phyloP scores from a whole-genome alignment of 805 yeast genomes.

The Candida oleophila region DNA sequence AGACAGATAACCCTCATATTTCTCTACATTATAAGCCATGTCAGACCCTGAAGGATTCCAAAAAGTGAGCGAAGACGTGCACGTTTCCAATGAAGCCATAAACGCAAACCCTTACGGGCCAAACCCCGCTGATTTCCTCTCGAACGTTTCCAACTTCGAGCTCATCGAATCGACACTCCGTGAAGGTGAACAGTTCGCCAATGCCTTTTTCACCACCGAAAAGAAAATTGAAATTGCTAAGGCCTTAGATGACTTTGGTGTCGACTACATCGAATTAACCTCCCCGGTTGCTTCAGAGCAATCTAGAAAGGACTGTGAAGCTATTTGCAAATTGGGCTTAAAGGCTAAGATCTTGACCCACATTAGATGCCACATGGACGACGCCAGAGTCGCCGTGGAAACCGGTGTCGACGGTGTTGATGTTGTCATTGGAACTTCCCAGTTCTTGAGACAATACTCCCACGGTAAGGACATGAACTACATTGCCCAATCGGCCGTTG shows the following conservation, averaged over 20 bases:
- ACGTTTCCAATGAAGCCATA: constrained; percentile 17
- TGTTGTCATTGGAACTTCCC: constrained; percentile 96
- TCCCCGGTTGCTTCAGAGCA: constrained; percentile 98
- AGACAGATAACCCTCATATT: not conserved
- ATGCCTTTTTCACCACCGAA: constrained; percentile 91
- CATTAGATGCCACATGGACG: constrained; percentile 98
- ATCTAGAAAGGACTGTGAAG: constrained; percentile 90
- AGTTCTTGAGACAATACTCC: constrained; percentile 87
- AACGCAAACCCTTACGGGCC: constrained; percentile 85
- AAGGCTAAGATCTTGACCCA: constrained; percentile 95
- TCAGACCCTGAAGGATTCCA: constrained; percentile 30
- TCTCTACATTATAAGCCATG: not conserved
- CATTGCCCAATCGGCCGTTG: constrained; percentile 93
- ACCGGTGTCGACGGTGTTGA: constrained; percentile 99
- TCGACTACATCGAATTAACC: constrained; percentile 94
- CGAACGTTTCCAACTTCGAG: constrained; percentile 87
- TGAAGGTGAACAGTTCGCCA: constrained; percentile 99
- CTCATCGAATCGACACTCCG: constrained; percentile 92
- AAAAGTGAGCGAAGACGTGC: constrained; percentile 35
- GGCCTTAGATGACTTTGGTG: constrained; percentile 97
- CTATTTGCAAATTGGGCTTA: constrained; percentile 94
- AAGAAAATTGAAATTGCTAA: constrained; percentile 96
- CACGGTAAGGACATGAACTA: constrained; percentile 99
- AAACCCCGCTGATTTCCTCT: constrained; percentile 86
- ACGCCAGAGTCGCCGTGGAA: constrained; percentile 93